Base-by-base conservation (phyloP, 139 green algal species). In the Coccomyxa sp. region DNA sequence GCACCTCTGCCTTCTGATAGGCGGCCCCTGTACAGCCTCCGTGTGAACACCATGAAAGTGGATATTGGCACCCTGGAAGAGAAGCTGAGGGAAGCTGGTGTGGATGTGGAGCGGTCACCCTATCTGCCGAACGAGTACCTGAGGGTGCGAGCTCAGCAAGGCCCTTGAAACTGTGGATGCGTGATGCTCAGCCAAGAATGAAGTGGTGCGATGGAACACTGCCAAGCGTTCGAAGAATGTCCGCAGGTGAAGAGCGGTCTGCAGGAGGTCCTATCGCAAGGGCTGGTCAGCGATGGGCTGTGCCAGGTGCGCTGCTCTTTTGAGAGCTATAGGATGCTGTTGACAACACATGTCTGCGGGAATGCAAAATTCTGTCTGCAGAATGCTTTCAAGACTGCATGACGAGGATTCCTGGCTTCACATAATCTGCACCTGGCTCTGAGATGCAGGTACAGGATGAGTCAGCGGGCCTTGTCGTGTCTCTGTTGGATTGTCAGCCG, bases 381-480 rank as follows among this genome's bases (percentile, higher is more conserved):
- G 38, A 3, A 51, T 51, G 38, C 38, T 51, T 51, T 7, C 38
- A 51, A 11, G 7, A 51, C 3, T 51, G 3, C 3, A 11, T 51
- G 38, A 7, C 38, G 7, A 51, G 38, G 38, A 51, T 11, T 51
- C 7, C 38, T 51, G 38, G 38, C 38, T 51, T 51, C 38, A 51
- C 63, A 71, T 71, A 25, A 25, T 71, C 63, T 71, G 63, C 4
- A 9, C 63, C 1, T 25, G 18, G 18, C 10, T 21, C 18, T 1
- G 18, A 71, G 18, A 25, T 71, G 18, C 82, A 90, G 83, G 80
- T 97, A 51, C 92, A 98, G 87, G 95, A 98, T 77, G 93, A 98
- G 79, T 88, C 90, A 0, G 95, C 95, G 0, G 95, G 91, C 13
- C 84, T 97, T 80, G 95, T 97, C 77, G 92, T 98, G 18, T 74